A percentile compares a stretch with the other conserved stretches of the same genome.
These are phyloP conservation scores for Oxalis stricta DNA, from an alignment of 441 rosid species.

Conservation along the genomic window DNA sequence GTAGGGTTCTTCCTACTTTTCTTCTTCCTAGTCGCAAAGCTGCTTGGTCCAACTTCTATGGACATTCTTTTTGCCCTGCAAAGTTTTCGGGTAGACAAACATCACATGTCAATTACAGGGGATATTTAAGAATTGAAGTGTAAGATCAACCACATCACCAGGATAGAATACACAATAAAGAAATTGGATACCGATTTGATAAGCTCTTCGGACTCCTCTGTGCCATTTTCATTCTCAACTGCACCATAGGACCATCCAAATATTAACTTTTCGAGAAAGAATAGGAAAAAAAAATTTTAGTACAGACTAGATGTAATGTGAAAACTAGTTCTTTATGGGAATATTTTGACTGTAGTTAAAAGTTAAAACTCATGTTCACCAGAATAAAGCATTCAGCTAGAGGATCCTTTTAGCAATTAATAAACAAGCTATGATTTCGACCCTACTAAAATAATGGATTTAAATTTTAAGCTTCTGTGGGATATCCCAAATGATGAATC, in stretches of 20 bases:
- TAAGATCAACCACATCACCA: background rate
- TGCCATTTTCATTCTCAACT: conserved; percentile 24
- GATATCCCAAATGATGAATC: too few relatives aligned
- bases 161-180: background rate
- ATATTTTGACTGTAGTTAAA: too few relatives aligned
- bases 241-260: conserved; percentile 12
- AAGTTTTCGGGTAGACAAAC: background rate
- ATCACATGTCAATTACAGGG: background rate
- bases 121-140: background rate
- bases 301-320: too few relatives aligned
- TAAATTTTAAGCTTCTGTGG: too few relatives aligned
- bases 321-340: too few relatives aligned
- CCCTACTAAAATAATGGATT: too few relatives aligned
- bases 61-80: conserved; percentile 68
- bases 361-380: too few relatives aligned
- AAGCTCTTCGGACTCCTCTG: conserved; percentile 39
- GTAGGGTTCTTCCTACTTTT: conserved; percentile 37
- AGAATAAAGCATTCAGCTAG: too few relatives aligned
- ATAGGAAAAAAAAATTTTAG: background rate
- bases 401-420: too few relatives aligned
- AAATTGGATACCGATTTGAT: conserved; percentile 17
- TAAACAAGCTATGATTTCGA: too few relatives aligned
- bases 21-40: conserved; percentile 57
- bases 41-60: conserved; percentile 54
- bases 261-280: background rate